Base-by-base conservation (phyloP, 441 rosid species). In the Bocquillonia castaneifolia region DNA sequence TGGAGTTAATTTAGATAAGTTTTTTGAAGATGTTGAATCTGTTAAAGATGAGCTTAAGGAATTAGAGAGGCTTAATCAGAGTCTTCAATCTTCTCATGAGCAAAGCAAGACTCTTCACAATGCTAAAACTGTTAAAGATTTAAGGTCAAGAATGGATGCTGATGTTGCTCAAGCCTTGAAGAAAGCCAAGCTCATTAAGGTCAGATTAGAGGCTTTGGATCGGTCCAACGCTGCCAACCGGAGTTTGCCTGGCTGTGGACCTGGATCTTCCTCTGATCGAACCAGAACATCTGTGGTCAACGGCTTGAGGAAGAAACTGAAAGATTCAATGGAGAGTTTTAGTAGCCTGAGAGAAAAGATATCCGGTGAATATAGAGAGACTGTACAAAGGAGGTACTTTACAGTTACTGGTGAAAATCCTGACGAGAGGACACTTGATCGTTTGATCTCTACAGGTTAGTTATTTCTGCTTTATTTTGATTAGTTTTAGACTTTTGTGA, bases 381-480 rank as follows among this genome's bases (percentile, higher is more conserved):
- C 98, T 0, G 91, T 91, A 7, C 80, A 81, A 79, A 70, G 98
- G 28, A 79, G 90, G 79, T 93, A 84, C 55, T 91, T 82, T 56
- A 93, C 98, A 10, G 93, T 91, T 59, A 87, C 97, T 39, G 97
- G 97, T 0, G 97, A 88, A 72, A 85, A 86, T 70, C 96, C 97
- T 20, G 92, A 89, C 29, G 98, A 89, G 51, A 79, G 71, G 74
- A 80, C 82, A 4, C 78, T 93, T 6, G 97, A 93, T 79, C 84
- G 77, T 7, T 77, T 93, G 71, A 93, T 93, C 66, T 90, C 98
- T 32, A 93, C 97, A 48, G 97, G 98, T 91, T 37, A 51, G 69
- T 70, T 59, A 5, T 10, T n/a, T 31, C 45, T 13, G 28, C 6
- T 26, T 5, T 10, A 42, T 58, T 47, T 0, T 29, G 56, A 44